Evolutionary conservation across 2,329 filamentous ascomycete species (phyloP).

Genomic region (Hypomyces perniciosus): DNA sequence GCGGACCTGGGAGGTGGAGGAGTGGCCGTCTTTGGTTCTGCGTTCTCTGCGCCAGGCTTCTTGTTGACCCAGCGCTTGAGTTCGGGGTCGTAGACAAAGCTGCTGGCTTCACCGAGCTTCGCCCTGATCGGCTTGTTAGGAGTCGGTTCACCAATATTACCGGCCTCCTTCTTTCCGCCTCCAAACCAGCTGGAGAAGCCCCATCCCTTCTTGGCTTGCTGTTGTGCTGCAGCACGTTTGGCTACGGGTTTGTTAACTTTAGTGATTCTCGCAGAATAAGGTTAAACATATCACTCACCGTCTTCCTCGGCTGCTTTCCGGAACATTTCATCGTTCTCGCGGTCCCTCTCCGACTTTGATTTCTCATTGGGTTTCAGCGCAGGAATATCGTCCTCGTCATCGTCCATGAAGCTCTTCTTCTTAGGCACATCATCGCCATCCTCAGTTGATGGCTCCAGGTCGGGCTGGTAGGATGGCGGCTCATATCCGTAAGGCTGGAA

Average conservation of each 20-base stretch:
- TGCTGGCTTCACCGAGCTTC: conserved; percentile 89
- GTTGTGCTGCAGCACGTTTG: conserved; percentile 50
- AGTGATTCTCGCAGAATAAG: not conserved
- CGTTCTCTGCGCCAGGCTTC: conserved; percentile 66
- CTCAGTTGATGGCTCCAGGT: conserved; percentile 33
- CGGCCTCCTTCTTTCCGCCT: conserved; percentile 53
- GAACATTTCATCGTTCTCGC: conserved; percentile 80
- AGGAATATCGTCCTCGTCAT: conserved; percentile 68
- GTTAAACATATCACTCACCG: conserved; percentile 36
- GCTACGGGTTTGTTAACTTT: conserved; percentile 35
- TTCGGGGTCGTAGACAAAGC: conserved; percentile 92
- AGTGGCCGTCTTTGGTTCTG: conserved; percentile 55
- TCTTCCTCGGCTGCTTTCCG: conserved; percentile 74
- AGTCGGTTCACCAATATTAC: conserved; percentile 31
- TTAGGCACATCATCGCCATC: conserved; percentile 50
- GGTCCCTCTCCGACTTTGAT: conserved; percentile 62
- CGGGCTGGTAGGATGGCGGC: conserved; percentile 52
- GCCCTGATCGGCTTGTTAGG: conserved; percentile 71
- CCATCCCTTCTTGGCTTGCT: conserved; percentile 60
- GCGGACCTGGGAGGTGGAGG: conserved; percentile 71
- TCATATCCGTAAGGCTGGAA: conserved; percentile 56
- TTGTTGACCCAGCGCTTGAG: conserved; percentile 98
- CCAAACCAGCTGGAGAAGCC: conserved; percentile 82
- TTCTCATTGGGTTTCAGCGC: conserved; percentile 47
- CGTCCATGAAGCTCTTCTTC: conserved; percentile 76